Evolutionary conservation across 2,329 filamentous ascomycete genomes (phyloP).

Genomic region (Arachnopeziza araneosa): DNA sequence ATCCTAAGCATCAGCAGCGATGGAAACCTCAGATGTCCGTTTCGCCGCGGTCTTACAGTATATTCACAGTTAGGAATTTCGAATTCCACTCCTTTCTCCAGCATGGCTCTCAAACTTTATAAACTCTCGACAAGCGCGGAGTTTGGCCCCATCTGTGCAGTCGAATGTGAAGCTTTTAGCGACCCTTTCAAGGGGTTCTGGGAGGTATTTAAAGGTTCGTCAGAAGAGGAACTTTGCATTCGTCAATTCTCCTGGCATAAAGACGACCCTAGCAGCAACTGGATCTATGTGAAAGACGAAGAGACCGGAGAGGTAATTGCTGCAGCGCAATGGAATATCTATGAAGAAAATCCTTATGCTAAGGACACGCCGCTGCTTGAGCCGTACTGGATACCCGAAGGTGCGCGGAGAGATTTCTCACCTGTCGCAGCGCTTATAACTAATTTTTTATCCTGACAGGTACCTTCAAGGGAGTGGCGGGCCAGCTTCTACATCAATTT

Average conservation of each 20-base stretch:
- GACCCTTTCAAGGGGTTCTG: conserved; percentile 9
- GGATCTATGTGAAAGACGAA: conserved; percentile 10
- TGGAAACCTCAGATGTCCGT: neutral
- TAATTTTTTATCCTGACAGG: neutral
- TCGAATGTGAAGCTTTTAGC: conserved; percentile 6
- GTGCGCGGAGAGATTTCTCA: conserved; percentile 1
- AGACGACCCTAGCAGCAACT: conserved; percentile 6
- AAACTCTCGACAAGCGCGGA: conserved; percentile 3
- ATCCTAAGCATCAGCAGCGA: neutral
- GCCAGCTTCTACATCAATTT: conserved; percentile 2
- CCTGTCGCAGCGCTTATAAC: neutral
- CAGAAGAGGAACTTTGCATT: conserved; percentile 1
- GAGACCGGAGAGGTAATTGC: conserved; percentile 6
- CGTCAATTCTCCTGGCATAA: conserved; percentile 7
- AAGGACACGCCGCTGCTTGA: neutral
- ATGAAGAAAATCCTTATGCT: conserved; percentile 5
- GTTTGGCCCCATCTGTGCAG: conserved; percentile 3
- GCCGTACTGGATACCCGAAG: conserved; percentile 5
- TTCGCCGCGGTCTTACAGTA: neutral
- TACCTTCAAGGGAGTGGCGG: neutral
- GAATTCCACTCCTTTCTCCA: neutral
- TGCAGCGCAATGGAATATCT: conserved; percentile 11
- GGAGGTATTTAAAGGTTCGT: conserved; percentile 7
- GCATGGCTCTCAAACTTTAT: conserved; percentile 7
- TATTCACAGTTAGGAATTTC: neutral